These are phyloP conservation scores for Lasiodiplodia theobromae DNA, from an alignment of 2,329 filamentous ascomycete genomes.

Conservation along the genomic window DNA sequence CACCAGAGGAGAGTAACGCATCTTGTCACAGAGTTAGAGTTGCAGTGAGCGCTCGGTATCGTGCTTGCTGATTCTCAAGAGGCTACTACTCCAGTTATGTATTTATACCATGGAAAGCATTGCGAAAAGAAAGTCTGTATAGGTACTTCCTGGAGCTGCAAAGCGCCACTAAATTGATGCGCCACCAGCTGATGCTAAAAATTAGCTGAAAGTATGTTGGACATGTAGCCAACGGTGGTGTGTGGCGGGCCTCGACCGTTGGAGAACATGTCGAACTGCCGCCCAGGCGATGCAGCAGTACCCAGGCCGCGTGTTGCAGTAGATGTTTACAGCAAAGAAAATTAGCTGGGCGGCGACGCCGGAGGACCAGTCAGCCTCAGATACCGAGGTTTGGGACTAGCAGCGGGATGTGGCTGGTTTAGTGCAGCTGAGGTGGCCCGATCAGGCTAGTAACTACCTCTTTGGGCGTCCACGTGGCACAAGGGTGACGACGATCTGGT, in stretches of 20 bases:
- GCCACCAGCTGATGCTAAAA: neutral
- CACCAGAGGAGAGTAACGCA: constrained; percentile 4
- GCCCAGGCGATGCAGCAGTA: neutral
- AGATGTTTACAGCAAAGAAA: neutral
- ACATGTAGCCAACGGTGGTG: neutral
- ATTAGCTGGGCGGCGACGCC: neutral
- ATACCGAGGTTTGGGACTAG: too few species aligned
- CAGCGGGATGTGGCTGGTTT: neutral
- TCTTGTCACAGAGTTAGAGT: neutral
- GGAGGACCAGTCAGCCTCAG: neutral
- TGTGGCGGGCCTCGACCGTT: constrained; percentile 6
- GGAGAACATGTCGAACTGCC: neutral
- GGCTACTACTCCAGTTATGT: neutral
- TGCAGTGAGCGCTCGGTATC: neutral
- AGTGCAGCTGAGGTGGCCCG: neutral
- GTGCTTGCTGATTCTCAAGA: neutral
- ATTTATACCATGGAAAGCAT: neutral
- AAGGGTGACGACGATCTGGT: too few species aligned
- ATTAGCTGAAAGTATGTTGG: neutral
- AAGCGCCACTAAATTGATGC: neutral
- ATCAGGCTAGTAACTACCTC: too few species aligned
- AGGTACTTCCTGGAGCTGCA: neutral
- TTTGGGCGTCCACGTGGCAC: too few species aligned
- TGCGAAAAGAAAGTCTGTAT: neutral
- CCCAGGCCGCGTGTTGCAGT: neutral